Evolutionary conservation across 1,139 yeast genomes (phyloP).

Genomic region (Blastobotrys raffinosifermentans): DNA sequence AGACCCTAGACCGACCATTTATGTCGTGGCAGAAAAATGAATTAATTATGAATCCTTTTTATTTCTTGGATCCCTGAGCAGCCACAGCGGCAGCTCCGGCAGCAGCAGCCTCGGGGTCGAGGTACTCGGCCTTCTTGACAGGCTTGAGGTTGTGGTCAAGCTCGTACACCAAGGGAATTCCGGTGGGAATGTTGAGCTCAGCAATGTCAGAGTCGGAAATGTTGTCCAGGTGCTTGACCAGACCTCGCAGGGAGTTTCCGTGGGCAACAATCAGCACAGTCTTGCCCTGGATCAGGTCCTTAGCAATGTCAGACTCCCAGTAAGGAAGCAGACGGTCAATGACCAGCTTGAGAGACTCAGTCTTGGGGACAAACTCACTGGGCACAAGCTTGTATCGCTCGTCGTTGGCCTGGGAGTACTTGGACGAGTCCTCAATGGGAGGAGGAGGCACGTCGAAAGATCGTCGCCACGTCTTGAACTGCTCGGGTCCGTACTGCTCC

Average conservation of each 20-base stretch:
- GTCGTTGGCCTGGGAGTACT: conserved; percentile 82
- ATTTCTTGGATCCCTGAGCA: conserved; percentile 70
- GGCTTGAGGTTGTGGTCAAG: conserved; percentile 85
- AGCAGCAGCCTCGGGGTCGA: conserved; percentile 99
- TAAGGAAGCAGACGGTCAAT: conserved; percentile 96
- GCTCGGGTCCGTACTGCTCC: conserved; percentile 81
- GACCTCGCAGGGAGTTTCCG: conserved; percentile 97
- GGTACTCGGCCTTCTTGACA: conserved; percentile 88
- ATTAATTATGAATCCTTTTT: not conserved
- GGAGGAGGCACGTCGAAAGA: conserved; percentile 98
- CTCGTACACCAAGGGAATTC: conserved; percentile 97
- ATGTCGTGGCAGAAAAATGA: no score
- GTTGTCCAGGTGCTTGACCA: conserved; percentile 93
- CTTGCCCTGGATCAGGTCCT: conserved; percentile 78
- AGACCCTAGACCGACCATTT: no score
- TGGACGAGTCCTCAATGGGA: conserved; percentile 65
- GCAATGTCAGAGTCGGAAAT: conserved; percentile 92
- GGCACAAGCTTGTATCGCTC: conserved; percentile 79
- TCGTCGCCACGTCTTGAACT: conserved; percentile 98
- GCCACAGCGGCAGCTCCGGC: conserved; percentile 99
- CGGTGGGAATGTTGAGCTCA: conserved; percentile 95
- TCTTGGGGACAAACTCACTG: conserved; percentile 81
- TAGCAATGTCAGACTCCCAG: conserved; percentile 93
- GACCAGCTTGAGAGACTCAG: conserved; percentile 92
- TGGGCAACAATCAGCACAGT: conserved; percentile 94